phyloP scores from a whole-genome alignment of 1,139 yeast species.

The Nakaseomyces kungkrabaensis region DNA sequence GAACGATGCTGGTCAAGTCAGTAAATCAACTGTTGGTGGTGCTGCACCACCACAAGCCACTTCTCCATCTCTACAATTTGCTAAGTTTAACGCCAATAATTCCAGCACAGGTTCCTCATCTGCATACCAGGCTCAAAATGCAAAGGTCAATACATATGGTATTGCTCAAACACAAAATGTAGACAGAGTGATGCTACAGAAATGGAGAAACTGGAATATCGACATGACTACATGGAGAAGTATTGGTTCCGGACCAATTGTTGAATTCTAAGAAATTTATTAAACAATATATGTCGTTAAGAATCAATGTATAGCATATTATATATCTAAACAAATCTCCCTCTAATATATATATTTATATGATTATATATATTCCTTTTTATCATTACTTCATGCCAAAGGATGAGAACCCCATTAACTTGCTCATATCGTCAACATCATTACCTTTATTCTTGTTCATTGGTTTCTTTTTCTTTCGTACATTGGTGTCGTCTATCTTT shows the following conservation, averaged over 20 bases:
- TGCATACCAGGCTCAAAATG: constrained; percentile 11
- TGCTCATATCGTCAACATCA: not conserved
- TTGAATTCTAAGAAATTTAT: constrained; percentile 34
- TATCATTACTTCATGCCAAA: constrained; percentile 33
- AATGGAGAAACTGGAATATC: constrained; percentile 80
- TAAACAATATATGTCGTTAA: not conserved
- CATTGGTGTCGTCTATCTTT: constrained; percentile 14
- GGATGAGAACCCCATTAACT: constrained; percentile 51
- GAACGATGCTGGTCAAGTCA: constrained; percentile 14
- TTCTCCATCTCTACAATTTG: constrained; percentile 17
- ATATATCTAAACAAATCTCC: not conserved
- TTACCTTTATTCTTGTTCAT: constrained; percentile 12
- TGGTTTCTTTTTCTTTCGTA: constrained; percentile 8
- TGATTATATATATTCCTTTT: constrained; percentile 8
- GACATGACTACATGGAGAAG: constrained; percentile 79
- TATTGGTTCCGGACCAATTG: constrained; percentile 49
- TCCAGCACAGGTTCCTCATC: constrained; percentile 7
- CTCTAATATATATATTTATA: not conserved
- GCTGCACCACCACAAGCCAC: constrained; percentile 1
- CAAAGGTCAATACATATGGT: constrained; percentile 7
- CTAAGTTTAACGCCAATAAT: constrained; percentile 10
- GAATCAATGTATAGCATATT: not conserved
- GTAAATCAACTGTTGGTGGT: constrained; percentile 5
- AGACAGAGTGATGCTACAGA: constrained; percentile 33
- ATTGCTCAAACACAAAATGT: constrained; percentile 14